phyloP scores from a whole-genome alignment of 1,284 basidiomycete species.

The Farysia itapuensis region DNA sequence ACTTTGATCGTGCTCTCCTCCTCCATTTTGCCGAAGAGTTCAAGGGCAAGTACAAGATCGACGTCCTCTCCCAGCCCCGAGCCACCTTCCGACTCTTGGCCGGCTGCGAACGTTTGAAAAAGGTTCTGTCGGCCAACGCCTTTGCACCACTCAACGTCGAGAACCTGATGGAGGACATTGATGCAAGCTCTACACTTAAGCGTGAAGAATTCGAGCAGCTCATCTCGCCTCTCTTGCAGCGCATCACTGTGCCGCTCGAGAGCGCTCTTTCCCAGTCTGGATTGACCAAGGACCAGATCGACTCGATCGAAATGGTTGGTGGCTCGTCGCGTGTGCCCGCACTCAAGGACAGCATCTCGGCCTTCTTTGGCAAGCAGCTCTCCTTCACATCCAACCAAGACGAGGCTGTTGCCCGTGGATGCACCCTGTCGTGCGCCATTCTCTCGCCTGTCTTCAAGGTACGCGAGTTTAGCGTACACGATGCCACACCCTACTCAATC shows the following conservation, averaged over 20 bases:
- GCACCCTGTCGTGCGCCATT: conserved; percentile 58
- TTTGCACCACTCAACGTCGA: conserved; percentile 59
- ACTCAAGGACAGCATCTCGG: conserved; percentile 53
- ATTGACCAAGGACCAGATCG: conserved; percentile 55
- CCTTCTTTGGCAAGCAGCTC: conserved; percentile 49
- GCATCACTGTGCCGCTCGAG: conserved; percentile 49
- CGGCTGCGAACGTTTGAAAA: conserved; percentile 59
- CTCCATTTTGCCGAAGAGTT: conserved; percentile 58
- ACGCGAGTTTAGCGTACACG: conserved; percentile 58
- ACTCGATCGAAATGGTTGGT: conserved; percentile 57
- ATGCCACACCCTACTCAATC: conserved; percentile 57
- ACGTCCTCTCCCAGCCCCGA: conserved; percentile 57
- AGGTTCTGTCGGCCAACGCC: conserved; percentile 59
- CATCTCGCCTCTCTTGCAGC: conserved; percentile 53
- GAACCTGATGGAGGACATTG: conserved; percentile 59
- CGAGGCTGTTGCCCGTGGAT: conserved; percentile 56
- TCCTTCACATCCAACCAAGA: conserved; percentile 59
- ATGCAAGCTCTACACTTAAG: conserved; percentile 57
- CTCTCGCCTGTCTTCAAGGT: conserved; percentile 60
- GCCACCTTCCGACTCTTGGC: conserved; percentile 57
- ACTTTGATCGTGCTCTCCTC: conserved; percentile 59
- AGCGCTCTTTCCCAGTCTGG: conserved; percentile 53
- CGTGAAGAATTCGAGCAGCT: conserved; percentile 58
- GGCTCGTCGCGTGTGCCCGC: conserved; percentile 58
- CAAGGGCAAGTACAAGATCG: conserved; percentile 60